Evolutionary conservation across 495 filamentous ascomycete genomes (phyloP).

Genomic region (Lasiosphaeris hirsuta): DNA sequence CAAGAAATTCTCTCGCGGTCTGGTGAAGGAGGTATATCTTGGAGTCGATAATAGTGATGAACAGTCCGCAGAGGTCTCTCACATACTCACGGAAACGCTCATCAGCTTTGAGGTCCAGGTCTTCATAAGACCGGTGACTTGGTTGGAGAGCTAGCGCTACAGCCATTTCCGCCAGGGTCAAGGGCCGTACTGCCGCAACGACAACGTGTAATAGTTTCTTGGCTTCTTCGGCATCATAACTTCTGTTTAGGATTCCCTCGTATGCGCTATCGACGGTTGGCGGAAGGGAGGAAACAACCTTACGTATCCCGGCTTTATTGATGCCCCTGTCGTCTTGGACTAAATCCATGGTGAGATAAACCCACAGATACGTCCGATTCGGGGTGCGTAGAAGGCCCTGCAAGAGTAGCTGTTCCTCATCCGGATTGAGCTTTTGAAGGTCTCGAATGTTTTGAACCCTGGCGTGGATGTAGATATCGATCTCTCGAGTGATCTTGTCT

Average conservation of each 20-base stretch:
- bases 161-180: slow-evolving; percentile 41
- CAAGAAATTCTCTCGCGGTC: slow-evolving; percentile 41
- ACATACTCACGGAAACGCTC: slow-evolving; percentile 25
- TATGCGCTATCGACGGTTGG: slow-evolving; percentile 36
- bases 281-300: slow-evolving; percentile 28
- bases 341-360: slow-evolving; percentile 32
- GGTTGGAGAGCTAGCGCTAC: slow-evolving; percentile 32
- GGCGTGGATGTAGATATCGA: slow-evolving; percentile 38
- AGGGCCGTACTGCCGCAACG: slow-evolving; percentile 35
- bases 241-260: slow-evolving; percentile 37
- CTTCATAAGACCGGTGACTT: slow-evolving; percentile 18
- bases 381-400: slow-evolving; percentile 23
- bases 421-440: slow-evolving; percentile 12
- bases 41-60: slow-evolving; percentile 33
- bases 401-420: slow-evolving; percentile 22
- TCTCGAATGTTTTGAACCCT: slow-evolving; percentile 28
- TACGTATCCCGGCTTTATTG: slow-evolving; percentile 21
- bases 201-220: slow-evolving; percentile 38
- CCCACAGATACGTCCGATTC: slow-evolving; percentile 40
- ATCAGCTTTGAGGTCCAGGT: slow-evolving; percentile 17
- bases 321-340: slow-evolving; percentile 19
- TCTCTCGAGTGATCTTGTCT: slow-evolving; percentile 41
- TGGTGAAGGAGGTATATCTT: slow-evolving; percentile 45
- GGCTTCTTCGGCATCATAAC: slow-evolving; percentile 24
- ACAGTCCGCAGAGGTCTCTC: slow-evolving; percentile 40